Conservation (phyloP, 1,284 basidiomycete genomes). For the Rhizoctonia solani region DNA sequence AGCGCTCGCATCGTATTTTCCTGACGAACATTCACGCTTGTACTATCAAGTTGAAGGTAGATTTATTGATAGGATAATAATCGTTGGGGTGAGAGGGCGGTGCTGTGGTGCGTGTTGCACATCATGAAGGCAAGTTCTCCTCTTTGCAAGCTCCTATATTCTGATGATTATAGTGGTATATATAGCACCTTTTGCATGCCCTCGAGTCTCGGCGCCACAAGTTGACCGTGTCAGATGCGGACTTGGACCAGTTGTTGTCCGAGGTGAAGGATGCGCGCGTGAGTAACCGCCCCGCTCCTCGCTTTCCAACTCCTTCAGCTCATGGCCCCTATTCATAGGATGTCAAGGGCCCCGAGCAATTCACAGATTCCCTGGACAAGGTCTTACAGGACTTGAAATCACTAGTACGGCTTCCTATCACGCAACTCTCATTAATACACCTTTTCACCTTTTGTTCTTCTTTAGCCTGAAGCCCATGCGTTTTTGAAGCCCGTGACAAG, state of each 20-base stretch:
- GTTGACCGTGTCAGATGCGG: conserved; percentile 55
- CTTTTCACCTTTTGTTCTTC: conserved; percentile 40
- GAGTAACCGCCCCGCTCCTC: conserved; percentile 45
- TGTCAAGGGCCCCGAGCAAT: conserved; percentile 79
- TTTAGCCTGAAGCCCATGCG: conserved; percentile 81
- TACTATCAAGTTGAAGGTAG: too few relatives aligned
- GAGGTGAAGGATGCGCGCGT: conserved; percentile 77
- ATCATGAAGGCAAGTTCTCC: conserved; percentile 10
- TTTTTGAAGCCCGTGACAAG: conserved; percentile 89
- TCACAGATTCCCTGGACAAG: conserved; percentile 89
- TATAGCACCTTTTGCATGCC: conserved; percentile 74
- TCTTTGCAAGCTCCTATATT: neutral
- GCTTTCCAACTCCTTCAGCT: neutral
- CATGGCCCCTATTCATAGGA: conserved; percentile 50
- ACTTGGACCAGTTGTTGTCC: conserved; percentile 71
- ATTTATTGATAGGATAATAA: too few relatives aligned
- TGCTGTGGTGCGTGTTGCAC: too few relatives aligned
- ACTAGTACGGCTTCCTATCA: conserved; percentile 56
- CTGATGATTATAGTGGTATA: neutral
- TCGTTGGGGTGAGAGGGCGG: too few relatives aligned
- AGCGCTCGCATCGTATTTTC: too few relatives aligned
- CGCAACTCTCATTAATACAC: too few relatives aligned
- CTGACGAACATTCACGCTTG: too few relatives aligned
- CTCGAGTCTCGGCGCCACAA: conserved; percentile 65
- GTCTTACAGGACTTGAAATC: conserved; percentile 82